Base-by-base conservation (phyloP, 2,329 filamentous ascomycete genomes). In the Xylaria hypoxylon region DNA sequence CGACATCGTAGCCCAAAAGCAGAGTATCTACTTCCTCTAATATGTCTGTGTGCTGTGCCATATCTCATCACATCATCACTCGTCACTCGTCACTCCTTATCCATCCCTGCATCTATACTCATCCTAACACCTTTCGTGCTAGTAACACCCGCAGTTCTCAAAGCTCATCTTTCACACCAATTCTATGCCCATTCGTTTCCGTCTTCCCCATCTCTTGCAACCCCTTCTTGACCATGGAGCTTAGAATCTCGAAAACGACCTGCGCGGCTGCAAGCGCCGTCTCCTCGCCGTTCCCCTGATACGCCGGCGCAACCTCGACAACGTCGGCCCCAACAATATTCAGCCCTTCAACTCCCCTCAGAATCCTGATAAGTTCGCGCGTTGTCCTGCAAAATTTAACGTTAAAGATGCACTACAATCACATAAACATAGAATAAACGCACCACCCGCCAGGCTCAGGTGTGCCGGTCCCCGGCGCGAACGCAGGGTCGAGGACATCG, bases 391-490 rank as follows among this genome's bases (percentile, higher is more conserved):
- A n/a, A n/a, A n/a, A n/a, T n/a, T n/a, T n/a, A n/a, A n/a, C n/a
- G n/a, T n/a, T n/a, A n/a, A n/a, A n/a, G n/a, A n/a, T n/a, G n/a
- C n/a, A n/a, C n/a, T n/a, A n/a, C n/a, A n/a, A n/a, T n/a, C n/a
- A n/a, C n/a, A n/a, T n/a, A n/a, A n/a, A n/a, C n/a, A n/a, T n/a
- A n/a, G n/a, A n/a, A n/a, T n/a, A n/a, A n/a, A n/a, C n/a, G n/a
- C n/a, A n/a, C n/a, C 94, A 97, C 42, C 94, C 94, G 64, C 94
- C 94, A 0, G 93, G 91, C 81, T 97, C 94, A 0, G 94, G 94
- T 0, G 94, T 97, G 1, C 94, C 94, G 0, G 93, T 97, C 1
- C 91, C 92, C 0, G 93, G 92, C 2, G 87, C 87, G 53, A 81
- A 74, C 0, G 78, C 88, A 0, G 91, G 91, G 77, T 93, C 90